Percentiles rank a stretch among this genome's conserved stretches.
Evolutionary conservation across 306 rosid species (phyloP).

Genomic region (Gleditsia sinensis): DNA sequence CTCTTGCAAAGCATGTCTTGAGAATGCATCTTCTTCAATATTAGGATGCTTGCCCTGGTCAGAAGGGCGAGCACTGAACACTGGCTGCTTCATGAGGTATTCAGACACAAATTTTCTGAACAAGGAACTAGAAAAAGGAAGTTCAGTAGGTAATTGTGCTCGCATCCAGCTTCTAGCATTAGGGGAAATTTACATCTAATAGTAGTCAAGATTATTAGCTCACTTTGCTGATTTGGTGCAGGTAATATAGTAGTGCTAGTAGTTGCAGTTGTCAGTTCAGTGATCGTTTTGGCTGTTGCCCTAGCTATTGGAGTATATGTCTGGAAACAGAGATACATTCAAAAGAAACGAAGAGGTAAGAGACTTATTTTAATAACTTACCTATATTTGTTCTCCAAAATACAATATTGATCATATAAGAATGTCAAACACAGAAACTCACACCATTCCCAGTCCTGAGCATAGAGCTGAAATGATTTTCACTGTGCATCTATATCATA

Average conservation of each 20-base stretch:
- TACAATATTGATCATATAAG: too few relatives aligned
- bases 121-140: slow-evolving; percentile 43
- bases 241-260: slow-evolving; percentile 55
- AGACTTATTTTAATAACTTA: slow-evolving; percentile 7
- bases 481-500: neutral
- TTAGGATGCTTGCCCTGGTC: slow-evolving; percentile 75
- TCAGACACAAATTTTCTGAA: slow-evolving; percentile 79
- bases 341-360: slow-evolving; percentile 84
- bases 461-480: too few relatives aligned
- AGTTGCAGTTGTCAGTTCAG: slow-evolving; percentile 65
- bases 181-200: neutral
- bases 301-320: slow-evolving; percentile 56
- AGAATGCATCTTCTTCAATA: slow-evolving; percentile 66
- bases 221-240: slow-evolving; percentile 44
- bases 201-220: slow-evolving; percentile 9
- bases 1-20: slow-evolving; percentile 73
- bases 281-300: slow-evolving; percentile 58
- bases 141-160: slow-evolving; percentile 56
- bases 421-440: neutral
- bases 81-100: slow-evolving; percentile 96
- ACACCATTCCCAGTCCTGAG: too few relatives aligned
- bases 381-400: too few relatives aligned
- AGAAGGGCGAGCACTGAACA: slow-evolving; percentile 75
- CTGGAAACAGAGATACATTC: slow-evolving; percentile 76
- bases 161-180: slow-evolving; percentile 14